Base-by-base conservation (phyloP, 2,329 filamentous ascomycete species). In the Diatrype stigma region DNA sequence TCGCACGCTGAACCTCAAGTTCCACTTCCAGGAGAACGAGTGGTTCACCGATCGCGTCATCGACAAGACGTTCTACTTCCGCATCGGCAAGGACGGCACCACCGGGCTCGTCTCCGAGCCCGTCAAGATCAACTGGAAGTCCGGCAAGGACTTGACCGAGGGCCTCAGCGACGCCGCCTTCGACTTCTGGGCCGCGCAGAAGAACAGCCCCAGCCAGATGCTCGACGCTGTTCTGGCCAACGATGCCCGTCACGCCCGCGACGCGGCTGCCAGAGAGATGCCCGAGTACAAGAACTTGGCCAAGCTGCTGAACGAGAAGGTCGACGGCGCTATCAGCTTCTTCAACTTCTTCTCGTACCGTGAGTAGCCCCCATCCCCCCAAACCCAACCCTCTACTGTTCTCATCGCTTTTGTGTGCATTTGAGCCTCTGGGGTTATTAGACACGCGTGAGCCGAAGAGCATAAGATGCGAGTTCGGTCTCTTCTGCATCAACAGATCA, bases 301-400 rank as follows among this genome's bases (percentile, higher is more conserved):
- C 50, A 51, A 59, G 48, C 52, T 56, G 51, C 53, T 63, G 23
- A 52, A 59, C 42, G 52, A 52, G 50, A 60, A 60, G 49, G 53
- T 52, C 46, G 51, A 52, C 32, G 60, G 61, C 57, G 75, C 76
- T 10, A 61, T 77, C 35, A 84, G 79, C 67, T 89, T 89, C 74
- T 89, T 89, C 66, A 80, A 81, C 47, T 86, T 84, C 76, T 90
- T 90, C 66, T 83, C 79, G 12, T 89, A 82, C 68, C 79, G 26
- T 30, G 26, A 30, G 26, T 30, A 30, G 26, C 26, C 5, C 10
- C 10, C 6, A 30, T 30, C 26, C 10, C 10, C 26, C 26, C 10
- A 30, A 6, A 30, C 10, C n/a, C n/a, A n/a, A 30, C 26, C 26
- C 26, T 30, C 26, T 30, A n/a, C n/a, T n/a, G n/a, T n/a, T n/a